Base-by-base conservation (phyloP, 192 early-diverging fungal genomes). In the Umbelopsis vinacea region DNA sequence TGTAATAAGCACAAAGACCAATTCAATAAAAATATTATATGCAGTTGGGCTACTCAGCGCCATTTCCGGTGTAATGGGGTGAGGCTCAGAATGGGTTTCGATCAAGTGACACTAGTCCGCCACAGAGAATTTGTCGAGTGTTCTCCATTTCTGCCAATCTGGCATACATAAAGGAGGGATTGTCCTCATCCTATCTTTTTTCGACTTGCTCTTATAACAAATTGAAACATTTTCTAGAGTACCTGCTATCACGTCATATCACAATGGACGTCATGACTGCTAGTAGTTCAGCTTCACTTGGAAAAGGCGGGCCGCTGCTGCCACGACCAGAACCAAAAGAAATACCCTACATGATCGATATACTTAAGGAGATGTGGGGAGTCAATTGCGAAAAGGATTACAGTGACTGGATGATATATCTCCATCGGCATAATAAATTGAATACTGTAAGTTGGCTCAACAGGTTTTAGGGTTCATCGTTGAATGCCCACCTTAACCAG, bases 261-360 rank as follows among this genome's bases (percentile, higher is more conserved):
- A 43, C 2, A 43, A 43, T 43, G 40, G 11, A 7, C 40, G 40
- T 12, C 11, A 43, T 12, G 8, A 7, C 6, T 12, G 40, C 6
- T 6, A 43, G 11, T 12, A 43, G 6, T 43, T 43, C 40, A 43
- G 1, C 6, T 43, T 7, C 40, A 1, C 40, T 43, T 43, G 40
- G 40, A 7, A 43, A 43, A 43, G 40, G 40, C 11, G 11, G 6
- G 5, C 40, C 40, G 2, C 6, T 63, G 57, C 33, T 63, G 7
- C 57, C 57, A 29, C 29, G 57, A 63, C 57, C 57, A 11, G 15
- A 14, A 11, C 29, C 57, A 17, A 29, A 35, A 37, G 57, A 63
- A 63, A 12, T 63, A 14, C 57, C 57, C 3, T 63, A 63, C 35
- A 63, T 63, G 57, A 63, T 63, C 6, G 29, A 63, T 11, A 63